phyloP scores from a whole-genome alignment of 768 basidiomycete genomes.

The Krasilnikovozyma curviuscula region DNA sequence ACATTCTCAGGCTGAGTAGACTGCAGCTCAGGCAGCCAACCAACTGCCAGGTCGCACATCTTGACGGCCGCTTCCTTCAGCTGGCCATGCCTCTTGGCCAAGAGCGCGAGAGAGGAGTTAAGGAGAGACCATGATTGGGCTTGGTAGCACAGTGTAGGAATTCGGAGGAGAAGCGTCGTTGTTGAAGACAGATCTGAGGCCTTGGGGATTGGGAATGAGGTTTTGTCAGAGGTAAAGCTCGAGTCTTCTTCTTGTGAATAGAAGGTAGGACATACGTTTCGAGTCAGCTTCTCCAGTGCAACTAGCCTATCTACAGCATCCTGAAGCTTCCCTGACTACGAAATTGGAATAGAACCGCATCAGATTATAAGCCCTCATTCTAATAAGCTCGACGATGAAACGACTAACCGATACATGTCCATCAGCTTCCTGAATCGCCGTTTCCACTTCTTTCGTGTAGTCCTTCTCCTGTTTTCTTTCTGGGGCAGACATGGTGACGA shows the following conservation, averaged over 20 bases:
- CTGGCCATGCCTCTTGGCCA: slow-evolving; percentile 95
- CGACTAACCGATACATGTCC: slow-evolving; percentile 47
- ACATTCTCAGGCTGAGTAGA: slow-evolving; percentile 49
- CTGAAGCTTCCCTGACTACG: slow-evolving; percentile 57
- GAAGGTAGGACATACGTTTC: slow-evolving; percentile 46
- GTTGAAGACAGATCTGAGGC: slow-evolving; percentile 88
- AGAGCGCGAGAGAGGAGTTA: slow-evolving; percentile 34
- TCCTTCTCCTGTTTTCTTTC: slow-evolving; percentile 34
- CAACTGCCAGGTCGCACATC: slow-evolving; percentile 74
- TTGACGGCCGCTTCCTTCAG: slow-evolving; percentile 71
- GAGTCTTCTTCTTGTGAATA: neutral
- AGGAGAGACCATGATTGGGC: slow-evolving; percentile 39
- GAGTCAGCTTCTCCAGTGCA: slow-evolving; percentile 77
- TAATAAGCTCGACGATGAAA: neutral
- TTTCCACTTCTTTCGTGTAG: slow-evolving; percentile 63
- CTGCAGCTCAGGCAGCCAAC: slow-evolving; percentile 61
- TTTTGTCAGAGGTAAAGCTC: no score
- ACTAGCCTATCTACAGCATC: slow-evolving; percentile 79
- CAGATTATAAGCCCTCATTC: neutral
- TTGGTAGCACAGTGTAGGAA: slow-evolving; percentile 51
- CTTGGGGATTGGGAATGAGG: slow-evolving; percentile 28
- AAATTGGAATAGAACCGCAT: neutral
- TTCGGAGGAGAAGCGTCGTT: slow-evolving; percentile 55
- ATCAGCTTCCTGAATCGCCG: slow-evolving; percentile 48
- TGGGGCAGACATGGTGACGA: slow-evolving; percentile 6